A percentile compares a stretch with the other conserved stretches of the same genome.
Conservation (phyloP, 208 protist species). For the Trypanosoma boissoni region DNA sequence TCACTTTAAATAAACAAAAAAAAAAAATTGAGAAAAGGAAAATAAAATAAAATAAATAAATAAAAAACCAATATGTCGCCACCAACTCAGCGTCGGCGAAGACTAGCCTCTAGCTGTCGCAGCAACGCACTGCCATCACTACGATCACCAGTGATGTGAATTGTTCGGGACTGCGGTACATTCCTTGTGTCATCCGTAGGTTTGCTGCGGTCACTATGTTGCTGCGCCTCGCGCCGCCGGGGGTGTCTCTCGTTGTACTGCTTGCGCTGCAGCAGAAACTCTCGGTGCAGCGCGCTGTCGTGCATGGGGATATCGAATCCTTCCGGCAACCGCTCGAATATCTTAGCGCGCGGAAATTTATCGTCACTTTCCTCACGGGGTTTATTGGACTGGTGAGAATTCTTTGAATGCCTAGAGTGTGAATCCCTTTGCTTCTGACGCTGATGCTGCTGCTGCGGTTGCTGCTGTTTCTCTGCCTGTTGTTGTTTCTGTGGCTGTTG, state of each 20-base stretch:
- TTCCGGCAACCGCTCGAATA: slow-evolving; percentile 1
- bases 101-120: slow-evolving; percentile 22
- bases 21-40: slow-evolving; percentile 6
- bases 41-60: not conserved
- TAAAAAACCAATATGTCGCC: slow-evolving; percentile 8
- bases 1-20: not conserved
- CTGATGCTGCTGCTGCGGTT: slow-evolving; percentile 5
- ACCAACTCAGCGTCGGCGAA: not conserved
- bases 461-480: slow-evolving; percentile 4
- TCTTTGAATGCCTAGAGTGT: slow-evolving; percentile 2
- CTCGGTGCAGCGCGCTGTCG: too few species aligned
- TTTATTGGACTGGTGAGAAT: too few species aligned
- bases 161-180: not conserved
- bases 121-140: slow-evolving; percentile 24
- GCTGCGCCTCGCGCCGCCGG: too few species aligned
- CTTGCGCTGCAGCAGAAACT: too few species aligned
- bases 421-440: not conserved
- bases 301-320: too few species aligned
- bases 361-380: not conserved
- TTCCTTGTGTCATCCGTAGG: not conserved
- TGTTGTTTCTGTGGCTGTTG: slow-evolving; percentile 21
- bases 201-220: slow-evolving; percentile 1
- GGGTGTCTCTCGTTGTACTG: too few species aligned
- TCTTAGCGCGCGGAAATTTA: not conserved
- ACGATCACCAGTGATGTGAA: slow-evolving; percentile 22